These are phyloP conservation scores for Xerocomellus dryophilus DNA, from an alignment of 768 basidiomycete genomes.

Conservation along the genomic window DNA sequence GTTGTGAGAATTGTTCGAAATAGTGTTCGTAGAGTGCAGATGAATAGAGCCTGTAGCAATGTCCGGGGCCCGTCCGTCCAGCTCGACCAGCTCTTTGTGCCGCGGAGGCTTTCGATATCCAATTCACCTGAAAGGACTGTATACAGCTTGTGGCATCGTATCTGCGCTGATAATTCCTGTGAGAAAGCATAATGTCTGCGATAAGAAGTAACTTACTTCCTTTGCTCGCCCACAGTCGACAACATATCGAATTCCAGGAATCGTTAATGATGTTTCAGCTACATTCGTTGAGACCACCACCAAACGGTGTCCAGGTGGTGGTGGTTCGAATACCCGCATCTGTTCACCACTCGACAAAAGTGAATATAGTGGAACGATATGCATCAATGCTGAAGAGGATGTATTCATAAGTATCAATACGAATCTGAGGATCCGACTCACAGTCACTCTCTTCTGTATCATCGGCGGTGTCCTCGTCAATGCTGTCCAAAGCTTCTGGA, in stretches of 20 bases:
- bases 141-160: conserved; percentile 81
- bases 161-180: conserved; percentile 52
- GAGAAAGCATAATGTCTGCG: not conserved
- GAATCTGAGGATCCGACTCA: conserved; percentile 30
- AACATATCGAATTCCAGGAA: conserved; percentile 97
- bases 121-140: conserved; percentile 87
- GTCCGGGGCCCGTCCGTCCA: conserved; percentile 95
- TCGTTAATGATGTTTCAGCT: conserved; percentile 95
- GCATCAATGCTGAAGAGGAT: conserved; percentile 72
- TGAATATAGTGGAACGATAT: conserved; percentile 92
- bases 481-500: conserved; percentile 71
- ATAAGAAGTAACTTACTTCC: conserved; percentile 51
- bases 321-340: conserved; percentile 85
- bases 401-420: not conserved
- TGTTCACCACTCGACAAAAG: conserved; percentile 91
- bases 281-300: conserved; percentile 96
- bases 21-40: conserved; percentile 92
- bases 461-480: conserved; percentile 56
- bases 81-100: conserved; percentile 94
- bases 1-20: conserved; percentile 81
- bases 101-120: conserved; percentile 95
- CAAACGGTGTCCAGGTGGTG: conserved; percentile 76
- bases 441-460: conserved; percentile 67
- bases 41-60: conserved; percentile 96
- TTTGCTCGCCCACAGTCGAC: conserved; percentile 94